Conservation (phyloP, 2,329 filamentous ascomycete genomes). For the Botrytis elliptica region DNA sequence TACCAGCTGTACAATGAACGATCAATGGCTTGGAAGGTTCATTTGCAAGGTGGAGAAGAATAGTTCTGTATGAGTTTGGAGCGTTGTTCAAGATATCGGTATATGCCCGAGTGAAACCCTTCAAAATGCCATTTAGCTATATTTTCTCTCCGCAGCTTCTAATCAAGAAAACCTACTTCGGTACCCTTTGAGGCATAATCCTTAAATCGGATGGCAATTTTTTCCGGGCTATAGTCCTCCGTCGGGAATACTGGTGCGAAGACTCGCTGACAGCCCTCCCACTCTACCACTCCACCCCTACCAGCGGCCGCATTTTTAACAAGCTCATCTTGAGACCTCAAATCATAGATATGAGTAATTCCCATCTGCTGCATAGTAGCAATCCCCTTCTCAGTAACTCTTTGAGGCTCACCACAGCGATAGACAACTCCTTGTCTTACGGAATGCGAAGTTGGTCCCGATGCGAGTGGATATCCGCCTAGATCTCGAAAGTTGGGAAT, state of each 20-base stretch:
- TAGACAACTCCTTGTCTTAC: conserved; percentile 58
- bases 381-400: conserved; percentile 54
- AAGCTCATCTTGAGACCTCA: conserved; percentile 63
- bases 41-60: conserved; percentile 44
- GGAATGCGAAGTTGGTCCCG: conserved; percentile 38
- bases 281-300: conserved; percentile 44
- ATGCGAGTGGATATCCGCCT: conserved; percentile 54
- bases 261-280: conserved; percentile 53
- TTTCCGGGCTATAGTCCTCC: conserved; percentile 60
- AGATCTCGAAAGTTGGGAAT: conserved; percentile 69
- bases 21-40: conserved; percentile 52
- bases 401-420: conserved; percentile 66
- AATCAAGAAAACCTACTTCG: background rate
- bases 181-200: conserved; percentile 56
- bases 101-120: conserved; percentile 66
- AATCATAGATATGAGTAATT: conserved; percentile 67
- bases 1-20: conserved; percentile 74
- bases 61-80: conserved; percentile 53
- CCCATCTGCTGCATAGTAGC: conserved; percentile 52
- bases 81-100: conserved; percentile 57
- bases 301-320: conserved; percentile 42
- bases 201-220: conserved; percentile 58
- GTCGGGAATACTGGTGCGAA: conserved; percentile 66
- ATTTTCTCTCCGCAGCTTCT: background rate
- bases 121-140: conserved; percentile 20